Evolutionary conservation across 345 rosid species (phyloP).

Genomic region (Odontarrhena argentea): DNA sequence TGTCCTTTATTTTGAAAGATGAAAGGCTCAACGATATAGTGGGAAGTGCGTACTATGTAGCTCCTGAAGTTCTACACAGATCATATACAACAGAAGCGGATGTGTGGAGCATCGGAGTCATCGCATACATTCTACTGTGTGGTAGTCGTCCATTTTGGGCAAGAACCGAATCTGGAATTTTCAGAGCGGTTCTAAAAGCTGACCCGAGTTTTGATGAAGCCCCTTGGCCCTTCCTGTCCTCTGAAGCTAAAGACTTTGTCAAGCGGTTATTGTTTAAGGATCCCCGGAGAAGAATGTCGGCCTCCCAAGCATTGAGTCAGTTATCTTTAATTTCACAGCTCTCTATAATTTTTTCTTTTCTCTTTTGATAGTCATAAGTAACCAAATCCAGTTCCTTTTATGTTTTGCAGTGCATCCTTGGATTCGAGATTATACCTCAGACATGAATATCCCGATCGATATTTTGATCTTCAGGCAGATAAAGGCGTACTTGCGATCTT

Average conservation of each 20-base stretch:
- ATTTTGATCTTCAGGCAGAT: constrained; percentile 64
- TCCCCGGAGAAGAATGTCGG: constrained; percentile 84
- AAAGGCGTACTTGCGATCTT: constrained; percentile 74
- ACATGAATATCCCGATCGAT: constrained; percentile 70
- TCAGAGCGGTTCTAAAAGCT: constrained; percentile 83
- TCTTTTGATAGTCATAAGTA: constrained; percentile 32
- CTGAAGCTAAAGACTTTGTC: constrained; percentile 86
- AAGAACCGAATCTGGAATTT: constrained; percentile 84
- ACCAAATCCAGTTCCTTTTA: constrained; percentile 14
- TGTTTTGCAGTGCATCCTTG: constrained; percentile 84
- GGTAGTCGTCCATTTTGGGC: constrained; percentile 99
- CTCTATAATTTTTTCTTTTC: constrained; percentile 23
- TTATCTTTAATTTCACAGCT: constrained; percentile 35
- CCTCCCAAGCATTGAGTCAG: constrained; percentile 91
- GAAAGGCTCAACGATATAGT: constrained; percentile 93
- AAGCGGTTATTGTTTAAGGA: constrained; percentile 77
- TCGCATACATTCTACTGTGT: constrained; percentile 82
- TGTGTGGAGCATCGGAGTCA: constrained; percentile 95
- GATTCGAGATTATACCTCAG: constrained; percentile 51
- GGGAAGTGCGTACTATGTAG: constrained; percentile 93
- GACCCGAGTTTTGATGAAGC: constrained; percentile 78
- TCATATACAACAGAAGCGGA: constrained; percentile 91
- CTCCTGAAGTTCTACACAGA: constrained; percentile 94
- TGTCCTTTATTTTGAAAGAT: constrained; percentile 47
- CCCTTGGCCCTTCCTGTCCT: constrained; percentile 86